A percentile compares a stretch with the other conserved stretches of the same genome.
phyloP scores from a whole-genome alignment of 176 grass and related monocot species.

The Eragrostis nindensis region DNA sequence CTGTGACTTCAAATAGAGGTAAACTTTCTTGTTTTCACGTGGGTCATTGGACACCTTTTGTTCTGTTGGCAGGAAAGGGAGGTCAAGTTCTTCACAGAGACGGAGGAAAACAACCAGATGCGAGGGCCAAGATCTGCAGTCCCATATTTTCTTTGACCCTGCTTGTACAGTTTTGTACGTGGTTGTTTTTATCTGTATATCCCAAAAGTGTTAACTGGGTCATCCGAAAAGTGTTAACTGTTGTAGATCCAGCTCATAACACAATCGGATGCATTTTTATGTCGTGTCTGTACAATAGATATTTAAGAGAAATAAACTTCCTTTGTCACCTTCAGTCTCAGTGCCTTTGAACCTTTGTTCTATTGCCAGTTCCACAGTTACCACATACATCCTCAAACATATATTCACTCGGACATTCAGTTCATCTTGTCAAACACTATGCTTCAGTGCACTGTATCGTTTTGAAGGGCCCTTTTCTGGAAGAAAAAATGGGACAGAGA shows the following conservation, averaged over 20 bases:
- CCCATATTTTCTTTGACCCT: conserved; percentile 64
- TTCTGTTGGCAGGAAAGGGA: conserved; percentile 61
- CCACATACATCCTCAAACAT: background rate
- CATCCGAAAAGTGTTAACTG: conserved; percentile 23
- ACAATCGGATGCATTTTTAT: conserved; percentile 32
- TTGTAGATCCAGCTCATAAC: conserved; percentile 44
- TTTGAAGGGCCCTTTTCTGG: no score
- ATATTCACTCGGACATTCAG: background rate
- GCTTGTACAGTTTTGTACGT: conserved; percentile 9
- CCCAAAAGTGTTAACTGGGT: conserved; percentile 22
- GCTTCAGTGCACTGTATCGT: background rate
- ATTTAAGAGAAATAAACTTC: background rate
- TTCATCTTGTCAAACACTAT: no score
- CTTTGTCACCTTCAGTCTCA: background rate
- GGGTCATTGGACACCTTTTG: background rate
- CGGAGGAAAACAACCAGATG: conserved; percentile 84
- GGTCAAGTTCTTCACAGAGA: conserved; percentile 90
- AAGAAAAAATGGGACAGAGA: background rate
- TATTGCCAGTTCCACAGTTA: background rate
- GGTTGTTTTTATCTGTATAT: conserved; percentile 13
- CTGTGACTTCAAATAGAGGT: background rate
- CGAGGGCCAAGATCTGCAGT: conserved; percentile 57
- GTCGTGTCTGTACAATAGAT: conserved; percentile 26
- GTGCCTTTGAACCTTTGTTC: background rate
- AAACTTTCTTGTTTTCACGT: background rate